Conservation (phyloP, 345 rosid genomes). For the Rubroshorea leprosula region DNA sequence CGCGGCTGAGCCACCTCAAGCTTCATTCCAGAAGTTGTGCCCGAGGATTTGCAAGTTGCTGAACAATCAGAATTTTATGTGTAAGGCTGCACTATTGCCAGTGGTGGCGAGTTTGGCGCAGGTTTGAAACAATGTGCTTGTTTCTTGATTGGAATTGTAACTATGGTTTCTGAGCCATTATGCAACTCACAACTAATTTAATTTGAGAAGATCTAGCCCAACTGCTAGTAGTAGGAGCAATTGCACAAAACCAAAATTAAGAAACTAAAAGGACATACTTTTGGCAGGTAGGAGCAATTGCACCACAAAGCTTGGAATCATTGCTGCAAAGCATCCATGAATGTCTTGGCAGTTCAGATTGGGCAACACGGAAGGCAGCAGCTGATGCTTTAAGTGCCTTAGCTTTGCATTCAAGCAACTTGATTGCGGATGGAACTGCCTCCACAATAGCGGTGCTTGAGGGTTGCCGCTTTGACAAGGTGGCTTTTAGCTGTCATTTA, state of each 20-base stretch:
- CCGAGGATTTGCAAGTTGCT: conserved; percentile 87
- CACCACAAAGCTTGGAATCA: conserved; percentile 72
- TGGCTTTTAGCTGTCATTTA: conserved; percentile 19
- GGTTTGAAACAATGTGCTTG: conserved; percentile 43
- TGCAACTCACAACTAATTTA: too few relatives aligned
- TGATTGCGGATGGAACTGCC: conserved; percentile 57
- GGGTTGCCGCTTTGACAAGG: conserved; percentile 94
- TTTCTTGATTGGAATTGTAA: too few relatives aligned
- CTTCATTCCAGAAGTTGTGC: conserved; percentile 77
- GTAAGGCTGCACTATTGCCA: conserved; percentile 74
- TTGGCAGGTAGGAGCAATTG: conserved; percentile 85
- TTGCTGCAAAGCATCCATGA: conserved; percentile 81
- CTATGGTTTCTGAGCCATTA: too few relatives aligned
- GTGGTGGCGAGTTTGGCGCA: conserved; percentile 75
- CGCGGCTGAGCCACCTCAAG: conserved; percentile 50
- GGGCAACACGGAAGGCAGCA: conserved; percentile 97
- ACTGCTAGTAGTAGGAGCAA: too few relatives aligned
- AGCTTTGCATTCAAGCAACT: conserved; percentile 71
- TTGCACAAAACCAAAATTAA: too few relatives aligned
- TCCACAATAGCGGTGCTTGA: conserved; percentile 70
- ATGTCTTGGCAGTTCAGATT: conserved; percentile 89
- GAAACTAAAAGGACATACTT: conserved; percentile 12
- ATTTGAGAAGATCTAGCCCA: too few relatives aligned
- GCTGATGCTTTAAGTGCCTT: conserved; percentile 75
- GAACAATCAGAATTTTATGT: conserved; percentile 71